Conservation (phyloP, 108 stramenopile species). For the Chaetoceros tenuissimus region DNA sequence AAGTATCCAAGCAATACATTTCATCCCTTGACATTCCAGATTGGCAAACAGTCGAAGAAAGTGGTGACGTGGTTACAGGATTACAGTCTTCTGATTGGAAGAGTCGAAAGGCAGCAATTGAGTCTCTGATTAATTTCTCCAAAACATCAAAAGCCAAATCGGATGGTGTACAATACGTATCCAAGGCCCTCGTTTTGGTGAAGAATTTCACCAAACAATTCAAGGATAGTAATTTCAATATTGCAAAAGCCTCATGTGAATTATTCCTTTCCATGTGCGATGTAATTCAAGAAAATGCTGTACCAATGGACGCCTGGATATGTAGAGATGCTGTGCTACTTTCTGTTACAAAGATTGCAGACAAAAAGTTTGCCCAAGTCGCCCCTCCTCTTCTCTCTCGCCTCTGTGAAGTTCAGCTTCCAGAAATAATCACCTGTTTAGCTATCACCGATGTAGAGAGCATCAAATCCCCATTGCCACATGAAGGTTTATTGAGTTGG, state of each 20-base stretch:
- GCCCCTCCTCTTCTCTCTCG: constrained; percentile 34
- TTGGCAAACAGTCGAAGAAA: constrained; percentile 56
- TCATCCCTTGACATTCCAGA: constrained; percentile 39
- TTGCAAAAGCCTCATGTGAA: constrained; percentile 51
- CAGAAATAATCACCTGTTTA: constrained; percentile 25
- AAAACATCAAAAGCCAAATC: constrained; percentile 3
- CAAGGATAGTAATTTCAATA: constrained; percentile 79
- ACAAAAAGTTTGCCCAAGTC: constrained; percentile 57
- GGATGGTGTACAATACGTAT: constrained; percentile 15
- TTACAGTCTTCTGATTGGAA: constrained; percentile 68
- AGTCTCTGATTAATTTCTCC: constrained; percentile 39
- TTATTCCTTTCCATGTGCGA: constrained; percentile 47
- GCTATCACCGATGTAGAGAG: constrained; percentile 22
- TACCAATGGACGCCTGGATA: constrained; percentile 29
- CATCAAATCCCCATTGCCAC: constrained; percentile 59
- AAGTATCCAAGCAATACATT: constrained; percentile 43
- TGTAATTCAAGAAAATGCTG: constrained; percentile 15
- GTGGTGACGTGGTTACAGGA: constrained; percentile 61
- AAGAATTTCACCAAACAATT: constrained; percentile 62
- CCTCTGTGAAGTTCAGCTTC: constrained; percentile 47
- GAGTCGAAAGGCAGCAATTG: constrained; percentile 45
- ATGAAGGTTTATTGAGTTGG: constrained; percentile 63
- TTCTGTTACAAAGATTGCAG: constrained; percentile 65
- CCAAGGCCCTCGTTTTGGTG: constrained; percentile 42
- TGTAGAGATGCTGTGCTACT: constrained; percentile 32